These are phyloP conservation scores for Mycena galopus DNA, from an alignment of 768 basidiomycete genomes.

Conservation along the genomic window DNA sequence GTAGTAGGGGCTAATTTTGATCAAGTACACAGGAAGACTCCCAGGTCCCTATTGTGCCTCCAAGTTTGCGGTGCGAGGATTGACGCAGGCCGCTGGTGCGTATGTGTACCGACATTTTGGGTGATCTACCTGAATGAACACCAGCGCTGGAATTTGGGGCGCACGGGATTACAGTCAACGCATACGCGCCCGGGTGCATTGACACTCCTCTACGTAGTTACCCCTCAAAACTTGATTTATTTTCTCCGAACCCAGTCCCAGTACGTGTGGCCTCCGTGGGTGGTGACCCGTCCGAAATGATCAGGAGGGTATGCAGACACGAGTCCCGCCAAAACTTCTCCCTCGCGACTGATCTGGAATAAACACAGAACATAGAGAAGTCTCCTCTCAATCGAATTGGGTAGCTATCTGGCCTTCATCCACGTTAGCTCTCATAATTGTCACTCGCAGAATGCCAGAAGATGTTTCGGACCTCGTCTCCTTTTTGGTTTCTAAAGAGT, in stretches of 20 bases:
- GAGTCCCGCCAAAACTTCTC: neutral
- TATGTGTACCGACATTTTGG: neutral
- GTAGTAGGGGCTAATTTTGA: neutral
- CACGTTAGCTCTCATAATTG: neutral
- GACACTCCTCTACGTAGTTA: neutral
- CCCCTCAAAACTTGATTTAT: neutral
- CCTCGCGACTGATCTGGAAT: neutral
- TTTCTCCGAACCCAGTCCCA: neutral
- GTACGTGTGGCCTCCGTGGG: neutral
- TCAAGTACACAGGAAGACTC: neutral
- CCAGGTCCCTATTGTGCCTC: constrained; percentile 1
- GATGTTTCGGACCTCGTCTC: constrained; percentile 13
- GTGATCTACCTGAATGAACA: neutral
- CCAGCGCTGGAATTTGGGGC: neutral
- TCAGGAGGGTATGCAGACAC: neutral
- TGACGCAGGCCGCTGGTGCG: constrained; percentile 10
- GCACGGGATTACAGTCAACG: neutral
- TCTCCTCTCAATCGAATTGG: neutral
- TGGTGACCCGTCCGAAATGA: neutral
- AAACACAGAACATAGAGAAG: neutral
- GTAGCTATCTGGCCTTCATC: neutral
- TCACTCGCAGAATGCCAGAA: neutral
- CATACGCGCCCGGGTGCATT: neutral
- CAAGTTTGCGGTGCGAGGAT: constrained; percentile 12
- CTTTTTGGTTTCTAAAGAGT: constrained; percentile 8